Evolutionary conservation across 305 asterid genomes (phyloP).

Genomic region (Solanum aculeatissimum): DNA sequence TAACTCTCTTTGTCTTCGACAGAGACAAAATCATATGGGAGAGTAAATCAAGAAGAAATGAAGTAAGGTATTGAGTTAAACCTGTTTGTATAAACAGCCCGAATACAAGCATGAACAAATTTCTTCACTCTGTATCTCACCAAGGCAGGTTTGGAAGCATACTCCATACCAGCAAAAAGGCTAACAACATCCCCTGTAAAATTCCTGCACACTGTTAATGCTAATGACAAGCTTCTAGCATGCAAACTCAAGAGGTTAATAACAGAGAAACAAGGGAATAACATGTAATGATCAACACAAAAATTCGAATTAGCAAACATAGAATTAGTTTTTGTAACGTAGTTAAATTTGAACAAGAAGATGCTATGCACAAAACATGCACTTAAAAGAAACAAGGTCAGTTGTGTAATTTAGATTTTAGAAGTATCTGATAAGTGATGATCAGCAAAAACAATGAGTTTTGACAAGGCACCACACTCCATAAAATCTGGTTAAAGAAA

Average conservation of each 20-base stretch:
- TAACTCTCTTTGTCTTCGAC: background rate
- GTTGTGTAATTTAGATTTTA: background rate
- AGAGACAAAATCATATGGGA: background rate
- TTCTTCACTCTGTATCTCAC: conserved; percentile 77
- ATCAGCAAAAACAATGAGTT: background rate
- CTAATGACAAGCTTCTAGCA: background rate
- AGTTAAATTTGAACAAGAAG: background rate
- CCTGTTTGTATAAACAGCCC: conserved; percentile 77
- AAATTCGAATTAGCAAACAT: background rate
- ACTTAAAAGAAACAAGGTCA: background rate
- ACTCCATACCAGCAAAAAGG: conserved; percentile 54
- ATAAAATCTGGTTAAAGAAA: background rate
- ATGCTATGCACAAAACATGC: background rate
- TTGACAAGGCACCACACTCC: background rate
- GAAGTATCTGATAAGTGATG: background rate
- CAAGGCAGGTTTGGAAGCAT: conserved; percentile 39
- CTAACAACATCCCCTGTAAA: conserved; percentile 45
- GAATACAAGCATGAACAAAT: conserved; percentile 55
- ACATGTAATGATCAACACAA: background rate
- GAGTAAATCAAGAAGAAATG: background rate
- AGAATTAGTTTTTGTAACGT: background rate
- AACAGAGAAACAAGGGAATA: background rate
- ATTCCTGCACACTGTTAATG: conserved; percentile 12
- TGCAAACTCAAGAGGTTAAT: background rate
- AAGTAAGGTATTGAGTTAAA: conserved; percentile 13